phyloP scores from a whole-genome alignment of 2,329 filamentous ascomycete genomes.

The Myriosclerotinia curreyana region DNA sequence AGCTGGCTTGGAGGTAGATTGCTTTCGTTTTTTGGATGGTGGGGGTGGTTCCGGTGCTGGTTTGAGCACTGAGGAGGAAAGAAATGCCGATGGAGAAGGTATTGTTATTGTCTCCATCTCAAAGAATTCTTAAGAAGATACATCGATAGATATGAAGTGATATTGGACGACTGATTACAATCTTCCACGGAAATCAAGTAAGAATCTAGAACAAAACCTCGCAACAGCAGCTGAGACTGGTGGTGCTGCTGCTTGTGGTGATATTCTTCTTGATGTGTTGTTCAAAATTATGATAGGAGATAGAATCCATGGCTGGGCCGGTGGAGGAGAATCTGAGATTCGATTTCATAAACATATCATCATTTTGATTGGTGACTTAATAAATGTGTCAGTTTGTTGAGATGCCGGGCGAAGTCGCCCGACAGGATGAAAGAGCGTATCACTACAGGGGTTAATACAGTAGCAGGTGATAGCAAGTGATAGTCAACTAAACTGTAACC shows the following conservation, averaged over 20 bases:
- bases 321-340: constrained; percentile 18
- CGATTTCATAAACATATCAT: constrained; percentile 4
- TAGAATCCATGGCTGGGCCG: constrained; percentile 15
- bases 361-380: constrained; percentile 16
- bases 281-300: constrained; percentile 11
- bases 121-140: constrained; percentile 28
- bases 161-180: constrained; percentile 8
- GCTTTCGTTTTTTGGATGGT: constrained; percentile 31
- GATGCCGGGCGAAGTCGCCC: constrained; percentile 12
- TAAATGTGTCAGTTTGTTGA: constrained; percentile 21
- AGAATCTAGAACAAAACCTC: constrained; percentile 6
- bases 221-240: not conserved
- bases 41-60: constrained; percentile 36
- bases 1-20: constrained; percentile 28
- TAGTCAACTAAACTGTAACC: constrained; percentile 12
- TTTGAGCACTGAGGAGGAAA: constrained; percentile 41
- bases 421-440: constrained; percentile 5
- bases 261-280: constrained; percentile 21
- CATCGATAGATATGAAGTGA: constrained; percentile 26
- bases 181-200: constrained; percentile 1
- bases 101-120: constrained; percentile 58
- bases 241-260: constrained; percentile 9
- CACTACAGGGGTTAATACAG: constrained; percentile 7
- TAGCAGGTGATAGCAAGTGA: constrained; percentile 11
- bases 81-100: constrained; percentile 56